Conservation (phyloP, 2,329 filamentous ascomycete species). For the Pyricularia pennisetigena region DNA sequence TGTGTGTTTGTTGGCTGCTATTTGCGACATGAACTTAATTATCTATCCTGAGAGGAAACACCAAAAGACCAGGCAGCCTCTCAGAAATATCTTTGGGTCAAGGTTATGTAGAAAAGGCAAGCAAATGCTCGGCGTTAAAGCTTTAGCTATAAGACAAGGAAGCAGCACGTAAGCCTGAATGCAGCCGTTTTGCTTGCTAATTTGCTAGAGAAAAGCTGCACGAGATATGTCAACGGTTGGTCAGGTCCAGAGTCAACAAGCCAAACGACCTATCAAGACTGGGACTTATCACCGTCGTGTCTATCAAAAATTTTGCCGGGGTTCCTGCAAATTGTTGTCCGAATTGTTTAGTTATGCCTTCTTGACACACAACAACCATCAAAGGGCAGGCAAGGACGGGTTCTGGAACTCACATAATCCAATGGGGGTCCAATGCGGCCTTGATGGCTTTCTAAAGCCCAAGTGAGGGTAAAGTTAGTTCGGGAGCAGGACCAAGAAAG, state of each 20-base stretch:
- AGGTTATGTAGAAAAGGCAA: too few species aligned
- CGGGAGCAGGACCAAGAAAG: neutral
- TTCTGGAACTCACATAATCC: conserved; percentile 52
- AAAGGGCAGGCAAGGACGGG: neutral
- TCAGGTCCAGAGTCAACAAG: neutral
- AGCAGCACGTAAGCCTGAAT: neutral
- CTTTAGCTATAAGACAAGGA: neutral
- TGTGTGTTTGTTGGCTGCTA: neutral
- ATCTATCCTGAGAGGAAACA: too few species aligned
- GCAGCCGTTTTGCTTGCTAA: neutral
- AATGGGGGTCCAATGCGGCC: conserved; percentile 69
- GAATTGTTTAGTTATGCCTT: neutral
- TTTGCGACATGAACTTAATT: too few species aligned
- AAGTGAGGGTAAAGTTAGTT: neutral
- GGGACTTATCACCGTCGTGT: conserved; percentile 11
- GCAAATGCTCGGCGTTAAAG: too few species aligned
- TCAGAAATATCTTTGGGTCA: too few species aligned
- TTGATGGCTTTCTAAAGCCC: conserved; percentile 55
- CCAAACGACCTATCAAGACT: neutral
- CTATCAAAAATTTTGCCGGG: conserved; percentile 85
- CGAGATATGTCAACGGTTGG: neutral
- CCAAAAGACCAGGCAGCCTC: too few species aligned
- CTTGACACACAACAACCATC: neutral
- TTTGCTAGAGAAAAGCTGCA: neutral
- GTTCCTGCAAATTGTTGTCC: conserved; percentile 35